These are phyloP conservation scores for Hymenoscyphus repandus DNA, from an alignment of 2,329 filamentous ascomycete genomes.

Conservation along the genomic window DNA sequence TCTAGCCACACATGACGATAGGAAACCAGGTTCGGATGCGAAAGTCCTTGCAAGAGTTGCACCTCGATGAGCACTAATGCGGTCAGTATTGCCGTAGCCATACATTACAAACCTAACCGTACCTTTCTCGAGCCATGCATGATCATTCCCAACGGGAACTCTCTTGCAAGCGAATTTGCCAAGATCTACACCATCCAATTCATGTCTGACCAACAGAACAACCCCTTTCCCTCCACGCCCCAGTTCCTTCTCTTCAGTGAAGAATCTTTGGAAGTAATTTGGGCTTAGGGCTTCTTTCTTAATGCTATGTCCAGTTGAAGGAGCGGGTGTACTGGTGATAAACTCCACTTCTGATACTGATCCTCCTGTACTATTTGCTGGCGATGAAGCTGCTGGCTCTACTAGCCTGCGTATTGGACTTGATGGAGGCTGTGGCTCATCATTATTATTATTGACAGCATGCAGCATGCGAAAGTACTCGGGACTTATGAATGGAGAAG, in stretches of 20 bases:
- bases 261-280: slow-evolving; percentile 89
- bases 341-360: slow-evolving; percentile 40
- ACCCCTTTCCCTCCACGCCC: slow-evolving; percentile 92
- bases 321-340: slow-evolving; percentile 45
- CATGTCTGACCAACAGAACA: slow-evolving; percentile 86
- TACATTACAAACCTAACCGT: not conserved
- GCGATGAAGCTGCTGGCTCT: slow-evolving; percentile 24
- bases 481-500: slow-evolving; percentile 69
- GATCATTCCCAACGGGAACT: slow-evolving; percentile 90
- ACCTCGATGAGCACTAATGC: slow-evolving; percentile 74
- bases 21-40: slow-evolving; percentile 90
- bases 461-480: slow-evolving; percentile 94
- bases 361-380: slow-evolving; percentile 18
- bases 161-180: slow-evolving; percentile 96
- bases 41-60: slow-evolving; percentile 83
- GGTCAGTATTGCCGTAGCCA: slow-evolving; percentile 11
- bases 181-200: slow-evolving; percentile 81
- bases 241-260: slow-evolving; percentile 80
- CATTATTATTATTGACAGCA: slow-evolving; percentile 43
- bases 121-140: slow-evolving; percentile 85
- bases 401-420: slow-evolving; percentile 48
- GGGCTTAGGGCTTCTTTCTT: slow-evolving; percentile 83
- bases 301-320: slow-evolving; percentile 59
- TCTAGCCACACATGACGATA: slow-evolving; percentile 98
- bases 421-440: slow-evolving; percentile 38